Evolutionary conservation across 164 flowering plant species (phyloP).

Genomic region (Aristolochia contorta): DNA sequence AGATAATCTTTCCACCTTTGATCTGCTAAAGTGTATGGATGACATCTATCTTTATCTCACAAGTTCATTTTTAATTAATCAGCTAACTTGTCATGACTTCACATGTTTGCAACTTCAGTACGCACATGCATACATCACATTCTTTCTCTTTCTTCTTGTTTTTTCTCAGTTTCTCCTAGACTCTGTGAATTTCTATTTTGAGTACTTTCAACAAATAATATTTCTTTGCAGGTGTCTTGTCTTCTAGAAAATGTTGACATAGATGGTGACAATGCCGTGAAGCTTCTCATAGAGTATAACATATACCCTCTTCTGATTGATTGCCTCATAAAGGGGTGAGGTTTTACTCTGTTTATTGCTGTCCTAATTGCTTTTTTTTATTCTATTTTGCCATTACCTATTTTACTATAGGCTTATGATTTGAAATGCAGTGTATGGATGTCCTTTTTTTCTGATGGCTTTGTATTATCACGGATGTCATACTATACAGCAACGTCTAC

Average conservation of each 20-base stretch:
- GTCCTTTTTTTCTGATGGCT: neutral
- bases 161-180: too few relatives aligned
- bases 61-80: too few relatives aligned
- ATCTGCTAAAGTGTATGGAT: too few relatives aligned
- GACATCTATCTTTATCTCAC: too few relatives aligned
- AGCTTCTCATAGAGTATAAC: constrained; percentile 37
- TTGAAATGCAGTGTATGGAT: neutral
- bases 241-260: constrained; percentile 43
- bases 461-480: neutral
- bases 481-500: too few relatives aligned
- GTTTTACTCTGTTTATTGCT: neutral
- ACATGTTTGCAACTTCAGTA: too few relatives aligned
- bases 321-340: constrained; percentile 69
- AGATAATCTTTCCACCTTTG: too few relatives aligned
- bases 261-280: constrained; percentile 23
- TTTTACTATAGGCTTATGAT: neutral
- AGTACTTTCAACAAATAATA: neutral
- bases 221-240: constrained; percentile 46
- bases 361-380: neutral
- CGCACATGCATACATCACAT: too few relatives aligned
- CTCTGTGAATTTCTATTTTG: neutral
- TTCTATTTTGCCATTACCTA: neutral
- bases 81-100: too few relatives aligned
- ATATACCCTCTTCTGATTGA: constrained; percentile 70
- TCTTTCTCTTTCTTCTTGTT: too few relatives aligned